These are phyloP conservation scores for Thelephora terrestris DNA, from an alignment of 1,284 basidiomycete genomes.

Conservation along the genomic window DNA sequence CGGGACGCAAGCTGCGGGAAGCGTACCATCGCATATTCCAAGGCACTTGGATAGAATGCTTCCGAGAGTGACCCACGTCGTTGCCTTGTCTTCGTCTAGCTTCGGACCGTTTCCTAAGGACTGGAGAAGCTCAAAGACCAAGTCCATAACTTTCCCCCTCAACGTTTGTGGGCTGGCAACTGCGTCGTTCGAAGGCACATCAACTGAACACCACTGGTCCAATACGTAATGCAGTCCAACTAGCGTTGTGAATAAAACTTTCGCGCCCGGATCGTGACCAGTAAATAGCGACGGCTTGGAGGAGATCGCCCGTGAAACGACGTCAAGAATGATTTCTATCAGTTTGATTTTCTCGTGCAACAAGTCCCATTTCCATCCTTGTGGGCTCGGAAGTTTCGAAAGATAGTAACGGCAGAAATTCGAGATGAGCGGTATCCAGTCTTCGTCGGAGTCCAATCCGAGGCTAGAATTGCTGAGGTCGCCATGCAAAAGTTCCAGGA, in stretches of 20 bases:
- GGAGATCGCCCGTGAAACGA: conserved; percentile 37
- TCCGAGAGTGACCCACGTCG: conserved; percentile 34
- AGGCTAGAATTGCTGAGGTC: background rate
- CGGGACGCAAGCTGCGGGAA: background rate
- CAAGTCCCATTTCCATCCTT: conserved; percentile 36
- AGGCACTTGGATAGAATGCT: conserved; percentile 36
- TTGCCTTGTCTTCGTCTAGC: conserved; percentile 18
- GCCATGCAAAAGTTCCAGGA: conserved; percentile 10
- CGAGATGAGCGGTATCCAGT: conserved; percentile 18
- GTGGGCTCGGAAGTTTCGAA: conserved; percentile 35
- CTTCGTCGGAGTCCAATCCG: background rate
- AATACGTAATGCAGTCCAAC: conserved; percentile 42
- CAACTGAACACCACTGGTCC: conserved; percentile 45
- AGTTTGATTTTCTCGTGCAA: conserved; percentile 49
- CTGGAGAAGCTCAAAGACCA: conserved; percentile 27
- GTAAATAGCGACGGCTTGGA: conserved; percentile 41
- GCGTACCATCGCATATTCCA: background rate
- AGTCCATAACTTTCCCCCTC: conserved; percentile 25
- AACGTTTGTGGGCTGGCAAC: conserved; percentile 30
- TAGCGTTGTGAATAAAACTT: conserved; percentile 39
- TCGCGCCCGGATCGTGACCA: conserved; percentile 32
- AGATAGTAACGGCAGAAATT: conserved; percentile 44
- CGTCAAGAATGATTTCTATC: conserved; percentile 40
- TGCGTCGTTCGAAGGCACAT: conserved; percentile 24
- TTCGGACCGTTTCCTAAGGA: conserved; percentile 28